Evolutionary conservation across 2,329 filamentous ascomycete genomes (phyloP), one percentile per base, ranked within the genome.

Genomic region (Plenodomus lindquistii): DNA sequence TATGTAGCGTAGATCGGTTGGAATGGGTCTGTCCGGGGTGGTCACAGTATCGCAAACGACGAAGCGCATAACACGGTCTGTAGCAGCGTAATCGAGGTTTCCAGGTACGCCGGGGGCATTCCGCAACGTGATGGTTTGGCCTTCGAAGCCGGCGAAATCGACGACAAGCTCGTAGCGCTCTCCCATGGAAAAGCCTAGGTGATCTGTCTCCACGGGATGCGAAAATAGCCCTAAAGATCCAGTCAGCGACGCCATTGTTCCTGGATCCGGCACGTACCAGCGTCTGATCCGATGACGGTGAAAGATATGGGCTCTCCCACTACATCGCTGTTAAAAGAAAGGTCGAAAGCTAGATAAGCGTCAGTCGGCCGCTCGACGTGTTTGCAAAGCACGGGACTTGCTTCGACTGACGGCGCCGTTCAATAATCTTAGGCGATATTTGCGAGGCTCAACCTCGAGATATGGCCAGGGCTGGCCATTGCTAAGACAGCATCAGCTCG

Each of bases 401-500:
- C 61, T 55, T 42, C 65, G 53, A 40, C 61, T 66, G 29, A 68
- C 44, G 6, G 59, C 56, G 18, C 54, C 75, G 62, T 84, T 77
- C 20, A 82, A 73, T 45, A 84, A 60, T 2, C 82, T 72, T 55
- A 85, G 77, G 17, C 81, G 79, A 65, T 85, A 84, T 62, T 83
- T 84, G 56, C 81, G 75, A 3, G 80, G 81, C 63, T 85, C 77
- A 6, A 84, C 81, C 11, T 76, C 72, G 2, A 83, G 50, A 51
- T 75, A 83, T 2, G 82, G 82, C 81, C 82, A 85, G 2, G 82
- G 82, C 52, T 81, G 77, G 2, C 79, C 79, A 55, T 85, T 84
- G 2, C 60, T 62, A 38, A 7, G 15, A 19, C n/a, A 16, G 18
- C 15, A 24, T 58, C 24, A 56, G 50, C 37, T 1, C 29, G 15